Percentiles rank a stretch among this genome's conserved stretches.
phyloP scores from a whole-genome alignment of 2,329 filamentous ascomycete genomes.

The Paecilomyces niveus region DNA sequence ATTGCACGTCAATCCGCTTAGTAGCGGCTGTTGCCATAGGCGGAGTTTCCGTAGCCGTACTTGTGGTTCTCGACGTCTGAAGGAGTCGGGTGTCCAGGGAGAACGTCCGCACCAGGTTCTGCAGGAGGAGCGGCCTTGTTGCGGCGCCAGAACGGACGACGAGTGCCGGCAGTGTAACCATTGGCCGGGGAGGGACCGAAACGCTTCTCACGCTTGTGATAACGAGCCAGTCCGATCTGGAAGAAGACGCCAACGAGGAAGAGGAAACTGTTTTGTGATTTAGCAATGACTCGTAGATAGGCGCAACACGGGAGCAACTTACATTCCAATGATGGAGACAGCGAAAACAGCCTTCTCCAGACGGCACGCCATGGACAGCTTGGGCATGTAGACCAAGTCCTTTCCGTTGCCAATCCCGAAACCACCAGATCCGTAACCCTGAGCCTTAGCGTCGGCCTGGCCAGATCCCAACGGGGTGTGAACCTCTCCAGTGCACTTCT shows the following conservation, averaged over 20 bases:
- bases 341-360: slow-evolving; percentile 72
- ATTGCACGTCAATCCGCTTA: slow-evolving; percentile 7
- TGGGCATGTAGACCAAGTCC: slow-evolving; percentile 17
- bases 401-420: slow-evolving; percentile 27
- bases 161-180: slow-evolving; percentile 58
- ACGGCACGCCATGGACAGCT: slow-evolving; percentile 58
- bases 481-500: slow-evolving; percentile 58
- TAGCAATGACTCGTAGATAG: slow-evolving; percentile 2
- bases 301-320: slow-evolving; percentile 26
- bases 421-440: slow-evolving; percentile 43
- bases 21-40: slow-evolving; percentile 22
- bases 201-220: slow-evolving; percentile 68
- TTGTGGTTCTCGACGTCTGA: slow-evolving; percentile 26
- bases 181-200: slow-evolving; percentile 60
- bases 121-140: slow-evolving; percentile 38
- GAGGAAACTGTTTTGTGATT: slow-evolving; percentile 50
- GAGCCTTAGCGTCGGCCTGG: slow-evolving; percentile 42
- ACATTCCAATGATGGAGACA: slow-evolving; percentile 71
- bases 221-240: slow-evolving; percentile 60
- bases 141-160: slow-evolving; percentile 32
- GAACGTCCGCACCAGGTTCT: slow-evolving; percentile 21
- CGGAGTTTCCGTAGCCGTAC: slow-evolving; percentile 24
- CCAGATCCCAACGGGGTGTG: slow-evolving; percentile 64
- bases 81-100: slow-evolving; percentile 34
- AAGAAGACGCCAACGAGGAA: slow-evolving; percentile 66